Conservation (phyloP, 257 asterid genomes). For the Solanum etuberosum region DNA sequence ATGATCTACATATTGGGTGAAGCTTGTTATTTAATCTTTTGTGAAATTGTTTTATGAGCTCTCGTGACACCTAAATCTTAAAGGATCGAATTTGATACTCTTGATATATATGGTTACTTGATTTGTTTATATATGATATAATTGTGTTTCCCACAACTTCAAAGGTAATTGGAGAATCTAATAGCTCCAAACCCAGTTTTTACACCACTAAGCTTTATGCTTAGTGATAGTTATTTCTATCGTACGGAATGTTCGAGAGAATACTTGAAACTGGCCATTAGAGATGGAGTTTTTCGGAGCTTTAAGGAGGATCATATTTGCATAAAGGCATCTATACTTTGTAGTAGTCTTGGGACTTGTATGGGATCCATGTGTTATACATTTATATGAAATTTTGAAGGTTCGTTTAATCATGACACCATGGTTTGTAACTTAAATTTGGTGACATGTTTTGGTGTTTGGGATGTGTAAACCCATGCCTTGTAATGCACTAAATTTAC, state of each 20-base stretch:
- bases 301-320: not conserved
- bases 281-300: not conserved
- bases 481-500: not conserved
- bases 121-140: not conserved
- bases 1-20: not conserved
- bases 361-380: not conserved
- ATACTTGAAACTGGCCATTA: not conserved
- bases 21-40: not conserved
- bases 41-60: not conserved
- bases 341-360: not conserved
- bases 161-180: not conserved
- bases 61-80: not conserved
- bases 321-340: not conserved
- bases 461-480: not conserved
- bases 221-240: not conserved
- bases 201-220: not conserved
- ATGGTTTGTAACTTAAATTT: not conserved
- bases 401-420: not conserved
- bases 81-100: not conserved
- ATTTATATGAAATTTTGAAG: not conserved
- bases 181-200: not conserved
- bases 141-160: not conserved
- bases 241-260: not conserved
- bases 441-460: not conserved
- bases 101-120: not conserved